Evolutionary conservation across 306 rosid genomes (phyloP).

Genomic region (Styphnolobium japonicum): DNA sequence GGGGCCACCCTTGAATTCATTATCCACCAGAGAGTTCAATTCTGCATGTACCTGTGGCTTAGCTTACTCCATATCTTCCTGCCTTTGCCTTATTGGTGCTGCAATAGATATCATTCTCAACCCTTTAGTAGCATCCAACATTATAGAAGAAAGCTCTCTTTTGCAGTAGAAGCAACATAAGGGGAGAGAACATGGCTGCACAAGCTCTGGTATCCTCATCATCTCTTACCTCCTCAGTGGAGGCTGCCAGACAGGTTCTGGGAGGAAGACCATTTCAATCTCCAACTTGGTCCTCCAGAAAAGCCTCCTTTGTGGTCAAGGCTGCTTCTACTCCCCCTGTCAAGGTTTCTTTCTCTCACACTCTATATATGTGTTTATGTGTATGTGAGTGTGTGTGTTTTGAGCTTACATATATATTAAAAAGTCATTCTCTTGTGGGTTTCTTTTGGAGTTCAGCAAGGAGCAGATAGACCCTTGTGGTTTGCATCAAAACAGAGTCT

Average conservation of each 20-base stretch:
- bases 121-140: background rate
- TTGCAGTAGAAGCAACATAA: background rate
- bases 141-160: background rate
- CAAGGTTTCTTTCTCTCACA: conserved; percentile 50
- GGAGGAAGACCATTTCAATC: conserved; percentile 55
- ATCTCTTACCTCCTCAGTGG: conserved; percentile 70
- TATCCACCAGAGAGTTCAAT: too few species aligned
- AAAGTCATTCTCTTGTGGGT: background rate
- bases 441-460: conserved; percentile 63
- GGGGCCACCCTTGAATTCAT: too few species aligned
- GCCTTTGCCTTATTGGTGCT: conserved; percentile 17
- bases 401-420: background rate
- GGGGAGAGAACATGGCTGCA: conserved; percentile 53
- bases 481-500: conserved; percentile 98
- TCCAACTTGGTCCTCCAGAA: conserved; percentile 42
- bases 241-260: conserved; percentile 55
- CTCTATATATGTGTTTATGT: background rate
- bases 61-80: conserved; percentile 27
- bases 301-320: conserved; percentile 67
- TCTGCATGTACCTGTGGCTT: too few species aligned
- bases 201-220: conserved; percentile 84
- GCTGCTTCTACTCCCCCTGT: conserved; percentile 81
- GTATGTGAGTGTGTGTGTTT: background rate
- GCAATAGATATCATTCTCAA: conserved; percentile 21
- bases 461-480: conserved; percentile 84